phyloP scores from a whole-genome alignment of 2,329 filamentous ascomycete genomes.

The Aspergillus ustus region DNA sequence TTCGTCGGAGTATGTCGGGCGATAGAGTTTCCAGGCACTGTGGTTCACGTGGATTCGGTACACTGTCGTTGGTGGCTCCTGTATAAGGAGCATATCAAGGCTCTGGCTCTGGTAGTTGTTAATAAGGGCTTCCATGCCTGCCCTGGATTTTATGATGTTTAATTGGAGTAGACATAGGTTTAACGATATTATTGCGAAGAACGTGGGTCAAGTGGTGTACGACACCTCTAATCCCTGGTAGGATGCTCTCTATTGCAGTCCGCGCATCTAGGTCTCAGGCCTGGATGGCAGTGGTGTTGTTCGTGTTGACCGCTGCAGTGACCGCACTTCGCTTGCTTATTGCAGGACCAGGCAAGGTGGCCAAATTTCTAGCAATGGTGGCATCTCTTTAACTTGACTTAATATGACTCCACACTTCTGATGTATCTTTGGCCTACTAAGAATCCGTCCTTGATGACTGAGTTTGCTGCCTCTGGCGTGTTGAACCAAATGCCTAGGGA shows the following conservation, averaged over 20 bases:
- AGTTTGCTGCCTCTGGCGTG: conserved; percentile 29
- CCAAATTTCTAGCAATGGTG: conserved; percentile 29
- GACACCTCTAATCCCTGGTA: conserved; percentile 21
- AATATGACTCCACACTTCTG: conserved; percentile 14
- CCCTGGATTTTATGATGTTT: conserved; percentile 29
- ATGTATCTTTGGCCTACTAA: conserved; percentile 30
- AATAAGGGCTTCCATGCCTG: conserved; percentile 34
- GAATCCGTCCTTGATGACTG: conserved; percentile 26
- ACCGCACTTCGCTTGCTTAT: conserved; percentile 17
- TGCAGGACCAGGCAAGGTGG: conserved; percentile 31
- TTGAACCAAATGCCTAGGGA: conserved; percentile 28
- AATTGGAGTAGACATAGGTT: conserved; percentile 18
- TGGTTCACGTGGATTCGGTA: conserved; percentile 30
- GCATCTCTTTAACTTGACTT: conserved; percentile 28
- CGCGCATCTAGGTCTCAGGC: conserved; percentile 22
- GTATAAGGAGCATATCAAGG: conserved; percentile 30
- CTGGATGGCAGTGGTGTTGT: conserved; percentile 20
- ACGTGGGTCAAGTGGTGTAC: background rate
- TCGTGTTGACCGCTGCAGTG: too few species aligned
- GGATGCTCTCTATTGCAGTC: conserved; percentile 28
- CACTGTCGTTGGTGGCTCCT: conserved; percentile 23
- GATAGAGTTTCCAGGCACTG: conserved; percentile 32
- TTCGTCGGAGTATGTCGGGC: conserved; percentile 22
- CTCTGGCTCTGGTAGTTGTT: conserved; percentile 30
- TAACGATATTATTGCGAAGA: conserved; percentile 5